A percentile compares a stretch with the other conserved stretches of the same genome.
Evolutionary conservation across 2,329 filamentous ascomycete species (phyloP).

Genomic region (Arachnomyces sp.): DNA sequence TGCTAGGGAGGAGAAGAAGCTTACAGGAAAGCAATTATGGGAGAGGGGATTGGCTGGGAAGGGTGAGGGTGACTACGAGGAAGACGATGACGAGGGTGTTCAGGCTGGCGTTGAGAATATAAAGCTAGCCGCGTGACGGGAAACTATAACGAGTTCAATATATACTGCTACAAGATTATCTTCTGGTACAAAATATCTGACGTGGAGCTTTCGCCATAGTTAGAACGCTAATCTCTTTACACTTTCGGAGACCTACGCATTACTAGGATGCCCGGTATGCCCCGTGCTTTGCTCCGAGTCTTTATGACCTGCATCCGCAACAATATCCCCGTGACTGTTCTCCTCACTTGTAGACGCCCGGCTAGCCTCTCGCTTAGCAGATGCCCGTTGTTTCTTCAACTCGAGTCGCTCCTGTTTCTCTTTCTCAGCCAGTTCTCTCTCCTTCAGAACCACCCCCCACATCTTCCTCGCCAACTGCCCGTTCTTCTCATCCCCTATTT

Average conservation of each 20-base stretch:
- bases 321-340: background rate
- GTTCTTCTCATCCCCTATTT: slow-evolving; percentile 20
- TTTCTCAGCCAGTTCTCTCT: slow-evolving; percentile 27
- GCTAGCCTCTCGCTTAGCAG: too few species aligned
- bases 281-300: too few species aligned
- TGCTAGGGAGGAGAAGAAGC: slow-evolving; percentile 52
- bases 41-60: slow-evolving; percentile 62
- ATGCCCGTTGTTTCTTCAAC: slow-evolving; percentile 18
- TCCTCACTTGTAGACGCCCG: too few species aligned
- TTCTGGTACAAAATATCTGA: slow-evolving; percentile 3
- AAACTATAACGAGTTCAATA: slow-evolving; percentile 1
- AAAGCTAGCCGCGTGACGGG: slow-evolving; percentile 52
- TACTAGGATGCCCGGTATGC: too few species aligned
- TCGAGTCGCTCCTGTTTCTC: slow-evolving; percentile 17
- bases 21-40: slow-evolving; percentile 71
- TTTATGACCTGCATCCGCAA: too few species aligned
- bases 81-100: slow-evolving; percentile 56
- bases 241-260: background rate
- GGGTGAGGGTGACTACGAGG: slow-evolving; percentile 54
- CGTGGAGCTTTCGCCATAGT: background rate
- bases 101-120: slow-evolving; percentile 58
- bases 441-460: slow-evolving; percentile 34
- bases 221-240: background rate
- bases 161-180: slow-evolving; percentile 11
- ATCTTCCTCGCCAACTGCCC: slow-evolving; percentile 24